These are phyloP conservation scores for Monilinia polystroma DNA, from an alignment of 2,329 filamentous ascomycete species.

Conservation along the genomic window DNA sequence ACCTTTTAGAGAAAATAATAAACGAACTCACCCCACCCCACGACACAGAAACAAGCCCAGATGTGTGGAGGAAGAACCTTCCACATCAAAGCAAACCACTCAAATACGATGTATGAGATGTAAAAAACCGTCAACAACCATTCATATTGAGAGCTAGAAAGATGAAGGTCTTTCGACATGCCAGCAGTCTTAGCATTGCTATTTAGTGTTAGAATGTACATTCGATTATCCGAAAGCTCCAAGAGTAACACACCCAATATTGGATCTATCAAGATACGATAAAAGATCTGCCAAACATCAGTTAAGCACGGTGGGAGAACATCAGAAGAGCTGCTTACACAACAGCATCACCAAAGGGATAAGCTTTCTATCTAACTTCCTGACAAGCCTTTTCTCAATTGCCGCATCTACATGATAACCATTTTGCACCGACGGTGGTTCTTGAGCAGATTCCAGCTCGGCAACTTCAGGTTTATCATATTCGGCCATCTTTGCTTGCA, in stretches of 20 bases:
- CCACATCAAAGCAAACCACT: conserved; percentile 44
- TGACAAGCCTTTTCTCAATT: conserved; percentile 51
- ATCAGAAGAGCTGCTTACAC: conserved; percentile 19
- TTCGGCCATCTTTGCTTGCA: conserved; percentile 1
- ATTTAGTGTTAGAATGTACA: neutral
- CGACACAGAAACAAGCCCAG: conserved; percentile 41
- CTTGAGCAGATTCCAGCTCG: conserved; percentile 9
- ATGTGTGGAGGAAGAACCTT: conserved; percentile 43
- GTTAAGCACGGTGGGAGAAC: neutral
- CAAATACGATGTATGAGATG: conserved; percentile 44
- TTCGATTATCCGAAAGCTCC: neutral
- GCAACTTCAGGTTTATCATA: neutral
- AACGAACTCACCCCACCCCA: conserved; percentile 40
- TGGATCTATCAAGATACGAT: conserved; percentile 50
- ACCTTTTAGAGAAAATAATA: neutral
- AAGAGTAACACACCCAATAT: conserved; percentile 45
- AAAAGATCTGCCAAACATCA: conserved; percentile 43
- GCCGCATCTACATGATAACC: conserved; percentile 11
- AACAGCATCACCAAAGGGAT: conserved; percentile 43
- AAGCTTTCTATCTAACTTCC: conserved; percentile 58
- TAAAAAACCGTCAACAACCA: conserved; percentile 46
- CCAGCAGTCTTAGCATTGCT: conserved; percentile 56
- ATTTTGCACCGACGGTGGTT: conserved; percentile 9
- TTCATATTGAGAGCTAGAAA: conserved; percentile 45
- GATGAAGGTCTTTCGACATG: conserved; percentile 50